Percentiles rank a stretch among this genome's conserved stretches.
These are phyloP conservation scores for Scedosporium apiospermum DNA, from an alignment of 2,329 filamentous ascomycete species.

Conservation along the genomic window DNA sequence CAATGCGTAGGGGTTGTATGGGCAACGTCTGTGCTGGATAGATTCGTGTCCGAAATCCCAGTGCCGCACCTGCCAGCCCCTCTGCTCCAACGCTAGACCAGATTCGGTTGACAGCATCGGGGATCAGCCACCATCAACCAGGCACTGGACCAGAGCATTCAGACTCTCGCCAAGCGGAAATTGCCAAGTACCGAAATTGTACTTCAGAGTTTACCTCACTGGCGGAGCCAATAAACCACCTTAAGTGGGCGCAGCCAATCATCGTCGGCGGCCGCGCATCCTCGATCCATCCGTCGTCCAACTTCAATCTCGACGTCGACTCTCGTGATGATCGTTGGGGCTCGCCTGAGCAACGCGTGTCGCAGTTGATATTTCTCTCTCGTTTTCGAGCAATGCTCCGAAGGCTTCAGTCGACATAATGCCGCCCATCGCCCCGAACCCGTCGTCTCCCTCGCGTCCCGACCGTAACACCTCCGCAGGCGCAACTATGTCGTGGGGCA, in stretches of 20 bases:
- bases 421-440: background rate
- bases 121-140: too few relatives aligned
- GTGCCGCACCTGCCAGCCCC: too few relatives aligned
- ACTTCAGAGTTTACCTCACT: background rate
- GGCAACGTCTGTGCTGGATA: too few relatives aligned
- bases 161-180: too few relatives aligned
- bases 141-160: too few relatives aligned
- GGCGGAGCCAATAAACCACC: background rate
- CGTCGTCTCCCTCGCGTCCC: background rate
- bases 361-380: too few relatives aligned
- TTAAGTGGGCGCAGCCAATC: background rate
- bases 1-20: too few relatives aligned
- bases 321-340: too few relatives aligned
- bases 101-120: too few relatives aligned
- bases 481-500: constrained; percentile 43
- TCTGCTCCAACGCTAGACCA: too few relatives aligned
- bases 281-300: constrained; percentile 3
- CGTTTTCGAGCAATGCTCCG: background rate
- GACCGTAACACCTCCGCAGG: background rate
- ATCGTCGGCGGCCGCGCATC: background rate
- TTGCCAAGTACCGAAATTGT: background rate
- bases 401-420: background rate
- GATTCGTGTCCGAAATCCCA: too few relatives aligned
- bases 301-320: constrained; percentile 7
- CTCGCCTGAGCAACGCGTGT: too few relatives aligned